Base-by-base conservation (phyloP, 768 basidiomycete genomes). In the Tylopilus sp. region DNA sequence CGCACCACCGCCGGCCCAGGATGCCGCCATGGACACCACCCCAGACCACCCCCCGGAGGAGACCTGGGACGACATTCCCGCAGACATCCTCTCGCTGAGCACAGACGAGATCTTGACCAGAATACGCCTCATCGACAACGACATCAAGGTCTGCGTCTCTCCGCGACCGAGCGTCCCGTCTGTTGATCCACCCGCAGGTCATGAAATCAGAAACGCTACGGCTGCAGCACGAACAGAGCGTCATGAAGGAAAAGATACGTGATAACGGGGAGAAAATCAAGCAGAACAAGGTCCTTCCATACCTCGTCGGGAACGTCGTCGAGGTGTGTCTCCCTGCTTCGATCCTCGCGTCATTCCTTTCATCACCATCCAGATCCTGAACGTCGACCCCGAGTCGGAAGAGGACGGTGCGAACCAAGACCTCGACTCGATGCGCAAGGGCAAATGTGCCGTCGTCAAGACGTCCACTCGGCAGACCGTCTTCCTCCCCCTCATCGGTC, bases 181-280 rank as follows among this genome's bases (percentile, higher is more conserved):
- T 43, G 13, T 17, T 22, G 3, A 48, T 25, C 12, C 31, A 14
- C 41, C n/a, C 19, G 16, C 41, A 97, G 94, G 93, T 99, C 60
- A 97, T 99, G 89, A 85, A 91, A 62, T 96, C 93, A 60, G 97
- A 98, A 74, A 92, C 87, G 11, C 76, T 89, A 58, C 83, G 97
- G 46, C 73, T 99, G 50, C 86, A 90, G 63, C 96, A 98, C 67
- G 97, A 98, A 71, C 91, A 96, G 72, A 88, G 76, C 60, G 87
- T 88, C 59, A 98, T 99, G 97, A 89, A 92, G 68, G 95, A 98
- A 78, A 97, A 96, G 80, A 97, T 99, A 66, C 85, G 92, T 48
- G 97, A 99, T 68, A 99, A 98, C 58, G 87, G 88, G 42, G 93
- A 97, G 74, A 98, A 98, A 76, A 91, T 99, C 60, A 97, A 97